A percentile compares a stretch with the other conserved stretches of the same genome.
Conservation (phyloP, 345 rosid species). For the Fremontodendron californicum region DNA sequence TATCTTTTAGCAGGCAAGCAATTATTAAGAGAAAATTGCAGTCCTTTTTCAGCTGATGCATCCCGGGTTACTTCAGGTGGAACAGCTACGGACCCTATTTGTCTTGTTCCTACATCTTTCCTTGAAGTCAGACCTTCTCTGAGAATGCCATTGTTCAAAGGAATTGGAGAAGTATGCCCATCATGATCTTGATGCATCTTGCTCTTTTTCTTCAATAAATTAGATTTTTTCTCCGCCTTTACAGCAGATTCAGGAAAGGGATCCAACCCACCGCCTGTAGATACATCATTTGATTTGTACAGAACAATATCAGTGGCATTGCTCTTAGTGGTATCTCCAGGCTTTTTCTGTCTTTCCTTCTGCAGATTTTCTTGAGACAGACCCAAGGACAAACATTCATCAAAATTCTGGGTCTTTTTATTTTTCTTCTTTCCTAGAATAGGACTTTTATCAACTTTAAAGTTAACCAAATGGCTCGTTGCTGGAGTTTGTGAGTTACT, state of each 20-base stretch:
- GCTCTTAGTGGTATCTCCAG: slow-evolving; percentile 22
- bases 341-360: slow-evolving; percentile 28
- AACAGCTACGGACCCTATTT: slow-evolving; percentile 19
- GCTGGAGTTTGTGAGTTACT: slow-evolving; percentile 28
- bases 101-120: slow-evolving; percentile 27
- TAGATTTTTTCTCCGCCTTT: slow-evolving; percentile 38
- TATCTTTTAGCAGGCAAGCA: slow-evolving; percentile 32
- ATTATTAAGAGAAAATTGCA: slow-evolving; percentile 40
- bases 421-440: slow-evolving; percentile 48
- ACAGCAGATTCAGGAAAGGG: slow-evolving; percentile 35
- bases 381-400: slow-evolving; percentile 32
- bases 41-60: slow-evolving; percentile 35
- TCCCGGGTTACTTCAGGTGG: slow-evolving; percentile 33
- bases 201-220: slow-evolving; percentile 44
- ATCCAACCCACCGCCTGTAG: slow-evolving; percentile 32
- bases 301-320: slow-evolving; percentile 24
- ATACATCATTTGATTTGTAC: slow-evolving; percentile 22
- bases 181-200: slow-evolving; percentile 36
- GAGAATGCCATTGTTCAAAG: slow-evolving; percentile 28
- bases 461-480: slow-evolving; percentile 33
- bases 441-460: slow-evolving; percentile 35
- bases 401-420: slow-evolving; percentile 32
- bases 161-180: slow-evolving; percentile 29
- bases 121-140: slow-evolving; percentile 30
- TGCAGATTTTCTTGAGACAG: slow-evolving; percentile 32